Evolutionary conservation across 805 yeast genomes (phyloP).

Genomic region (Nakazawaea peltata): DNA sequence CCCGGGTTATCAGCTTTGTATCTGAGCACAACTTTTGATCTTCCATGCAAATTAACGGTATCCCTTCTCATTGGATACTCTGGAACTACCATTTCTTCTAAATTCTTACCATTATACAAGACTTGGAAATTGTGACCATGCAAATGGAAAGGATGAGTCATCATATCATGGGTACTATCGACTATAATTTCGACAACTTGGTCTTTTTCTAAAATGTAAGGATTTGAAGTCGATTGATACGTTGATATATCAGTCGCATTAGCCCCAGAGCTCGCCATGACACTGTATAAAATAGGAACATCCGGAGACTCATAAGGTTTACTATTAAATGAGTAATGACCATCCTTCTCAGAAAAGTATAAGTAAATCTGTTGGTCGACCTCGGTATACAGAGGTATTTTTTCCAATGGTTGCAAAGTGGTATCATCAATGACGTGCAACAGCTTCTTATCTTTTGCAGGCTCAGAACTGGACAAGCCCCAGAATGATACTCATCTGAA

Average conservation of each 20-base stretch:
- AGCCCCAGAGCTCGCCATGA: slow-evolving; percentile 19
- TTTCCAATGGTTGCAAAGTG: slow-evolving; percentile 21
- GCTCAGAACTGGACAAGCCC: slow-evolving; percentile 34
- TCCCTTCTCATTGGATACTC: slow-evolving; percentile 33
- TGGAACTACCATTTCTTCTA: slow-evolving; percentile 27
- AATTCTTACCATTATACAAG: slow-evolving; percentile 27
- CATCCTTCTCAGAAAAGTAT: slow-evolving; percentile 32
- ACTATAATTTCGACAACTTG: slow-evolving; percentile 34
- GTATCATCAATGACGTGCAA: slow-evolving; percentile 26
- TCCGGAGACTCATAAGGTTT: slow-evolving; percentile 29
- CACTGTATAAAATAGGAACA: slow-evolving; percentile 34
- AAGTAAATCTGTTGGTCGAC: slow-evolving; percentile 22
- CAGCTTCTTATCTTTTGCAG: slow-evolving; percentile 21
- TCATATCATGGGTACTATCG: slow-evolving; percentile 32
- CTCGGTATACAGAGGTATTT: slow-evolving; percentile 15
- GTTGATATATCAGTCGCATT: too few relatives aligned
- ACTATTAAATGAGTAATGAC: slow-evolving; percentile 33
- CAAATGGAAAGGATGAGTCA: slow-evolving; percentile 40
- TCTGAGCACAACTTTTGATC: slow-evolving; percentile 32
- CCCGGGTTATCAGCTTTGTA: slow-evolving; percentile 39
- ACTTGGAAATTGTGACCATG: slow-evolving; percentile 40
- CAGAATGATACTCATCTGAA: too few relatives aligned
- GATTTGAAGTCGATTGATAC: slow-evolving; percentile 26
- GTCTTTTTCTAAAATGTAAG: slow-evolving; percentile 29
- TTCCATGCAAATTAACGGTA: slow-evolving; percentile 30